A percentile compares a stretch with the other conserved stretches of the same genome.
These are phyloP conservation scores for Microcos paniculata DNA, from an alignment of 345 rosid genomes.

Conservation along the genomic window DNA sequence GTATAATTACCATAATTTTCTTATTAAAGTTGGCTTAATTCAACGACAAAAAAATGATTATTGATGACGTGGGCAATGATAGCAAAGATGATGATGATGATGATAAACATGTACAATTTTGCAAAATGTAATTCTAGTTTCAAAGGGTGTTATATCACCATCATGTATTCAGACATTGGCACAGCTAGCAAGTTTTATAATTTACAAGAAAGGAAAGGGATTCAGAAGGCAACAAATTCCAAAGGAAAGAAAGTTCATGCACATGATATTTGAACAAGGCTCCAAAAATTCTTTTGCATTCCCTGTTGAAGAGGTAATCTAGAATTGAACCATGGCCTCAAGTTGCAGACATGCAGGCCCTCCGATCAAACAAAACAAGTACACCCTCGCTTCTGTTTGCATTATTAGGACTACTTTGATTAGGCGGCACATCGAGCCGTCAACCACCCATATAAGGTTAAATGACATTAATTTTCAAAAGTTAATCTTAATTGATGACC, in stretches of 20 bases:
- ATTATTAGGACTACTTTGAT: constrained; percentile 13
- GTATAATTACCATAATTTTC: not conserved
- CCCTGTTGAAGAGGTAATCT: constrained; percentile 36
- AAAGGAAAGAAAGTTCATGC: not conserved
- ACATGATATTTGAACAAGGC: constrained; percentile 3
- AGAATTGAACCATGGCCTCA: constrained; percentile 18
- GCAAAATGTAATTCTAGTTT: not conserved
- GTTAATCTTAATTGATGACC: not conserved
- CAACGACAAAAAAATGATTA: not conserved
- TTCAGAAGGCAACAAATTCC: not conserved
- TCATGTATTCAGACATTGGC: not conserved
- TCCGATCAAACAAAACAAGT: not conserved
- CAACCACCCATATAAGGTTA: constrained; percentile 19
- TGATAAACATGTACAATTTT: not conserved
- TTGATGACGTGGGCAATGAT: not conserved
- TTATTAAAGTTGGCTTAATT: not conserved
- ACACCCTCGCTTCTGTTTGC: not conserved
- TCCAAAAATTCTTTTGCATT: constrained; percentile 21
- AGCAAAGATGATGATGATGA: not conserved
- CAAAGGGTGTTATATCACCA: not conserved
- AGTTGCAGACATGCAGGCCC: not conserved
- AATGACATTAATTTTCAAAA: constrained; percentile 28
- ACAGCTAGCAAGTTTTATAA: not conserved
- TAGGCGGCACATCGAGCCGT: constrained; percentile 13
- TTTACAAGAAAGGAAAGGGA: not conserved